Percentiles rank a stretch among this genome's conserved stretches.
phyloP scores from a whole-genome alignment of 306 rosid genomes.

The Luffa acutangula region DNA sequence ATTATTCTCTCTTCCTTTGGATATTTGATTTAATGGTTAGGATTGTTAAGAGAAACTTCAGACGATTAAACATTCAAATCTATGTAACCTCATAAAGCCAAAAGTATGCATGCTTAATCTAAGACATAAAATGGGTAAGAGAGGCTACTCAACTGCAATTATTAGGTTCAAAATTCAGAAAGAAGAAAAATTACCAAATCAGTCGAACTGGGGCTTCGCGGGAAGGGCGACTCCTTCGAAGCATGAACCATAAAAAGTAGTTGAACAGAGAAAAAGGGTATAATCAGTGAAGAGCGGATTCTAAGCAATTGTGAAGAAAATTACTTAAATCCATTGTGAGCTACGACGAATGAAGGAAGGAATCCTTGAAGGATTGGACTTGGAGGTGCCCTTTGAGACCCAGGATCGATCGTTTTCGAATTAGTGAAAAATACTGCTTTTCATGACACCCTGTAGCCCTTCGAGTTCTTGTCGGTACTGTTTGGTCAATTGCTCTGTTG shows the following conservation, averaged over 20 bases:
- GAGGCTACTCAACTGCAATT: neutral
- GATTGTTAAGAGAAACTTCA: neutral
- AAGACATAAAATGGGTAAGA: neutral
- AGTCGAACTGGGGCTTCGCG: neutral
- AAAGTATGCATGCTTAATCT: neutral
- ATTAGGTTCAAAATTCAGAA: neutral
- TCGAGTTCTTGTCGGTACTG: neutral
- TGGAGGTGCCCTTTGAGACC: neutral
- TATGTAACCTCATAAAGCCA: neutral
- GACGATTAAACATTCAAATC: neutral
- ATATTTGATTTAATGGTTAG: neutral
- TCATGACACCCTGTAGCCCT: neutral
- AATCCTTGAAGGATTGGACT: neutral
- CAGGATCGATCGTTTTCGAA: neutral
- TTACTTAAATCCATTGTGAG: neutral
- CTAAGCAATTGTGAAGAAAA: neutral
- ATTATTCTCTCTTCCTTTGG: neutral
- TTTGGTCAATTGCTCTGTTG: neutral
- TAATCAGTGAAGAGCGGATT: neutral
- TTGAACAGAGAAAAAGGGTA: neutral
- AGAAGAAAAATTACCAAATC: neutral
- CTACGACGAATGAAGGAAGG: neutral
- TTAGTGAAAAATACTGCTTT: neutral
- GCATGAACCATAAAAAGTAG: constrained; percentile 4
- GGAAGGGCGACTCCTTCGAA: constrained; percentile 5